A percentile compares a stretch with the other conserved stretches of the same genome.
These are phyloP conservation scores for Besnoitia besnoiti DNA, from an alignment of 169 alveolate species.

Conservation along the genomic window DNA sequence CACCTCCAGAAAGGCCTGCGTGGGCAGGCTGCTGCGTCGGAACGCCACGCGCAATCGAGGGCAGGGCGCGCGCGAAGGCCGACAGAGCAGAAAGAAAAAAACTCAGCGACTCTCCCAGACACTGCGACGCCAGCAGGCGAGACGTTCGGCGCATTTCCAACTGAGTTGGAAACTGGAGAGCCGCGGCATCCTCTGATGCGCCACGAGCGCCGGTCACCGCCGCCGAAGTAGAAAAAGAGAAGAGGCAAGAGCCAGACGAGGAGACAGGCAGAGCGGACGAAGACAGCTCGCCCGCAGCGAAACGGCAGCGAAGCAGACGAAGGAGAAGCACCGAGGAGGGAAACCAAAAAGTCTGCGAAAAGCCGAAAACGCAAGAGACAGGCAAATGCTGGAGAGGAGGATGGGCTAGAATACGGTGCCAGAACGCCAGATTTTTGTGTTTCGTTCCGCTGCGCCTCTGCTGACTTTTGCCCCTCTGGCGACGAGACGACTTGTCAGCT, in stretches of 20 bases:
- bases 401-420: no score
- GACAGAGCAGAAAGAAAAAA: background rate
- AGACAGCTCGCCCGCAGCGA: background rate
- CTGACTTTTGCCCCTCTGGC: no score
- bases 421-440: no score
- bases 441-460: no score
- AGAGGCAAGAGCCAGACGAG: background rate
- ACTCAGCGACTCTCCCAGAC: constrained; percentile 1
- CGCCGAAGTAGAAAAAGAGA: background rate
- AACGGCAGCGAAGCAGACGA: background rate
- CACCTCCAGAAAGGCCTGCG: background rate
- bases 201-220: background rate
- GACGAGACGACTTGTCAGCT: no score
- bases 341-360: background rate
- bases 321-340: background rate
- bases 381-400: no score
- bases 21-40: background rate
- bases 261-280: background rate
- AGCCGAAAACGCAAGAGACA: background rate
- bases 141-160: background rate
- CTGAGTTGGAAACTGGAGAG: background rate
- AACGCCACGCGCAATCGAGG: background rate
- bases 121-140: background rate
- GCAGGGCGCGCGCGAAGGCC: background rate
- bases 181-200: background rate